phyloP scores from a whole-genome alignment of 2,329 filamentous ascomycete species.

The Sporothrix schenckii region DNA sequence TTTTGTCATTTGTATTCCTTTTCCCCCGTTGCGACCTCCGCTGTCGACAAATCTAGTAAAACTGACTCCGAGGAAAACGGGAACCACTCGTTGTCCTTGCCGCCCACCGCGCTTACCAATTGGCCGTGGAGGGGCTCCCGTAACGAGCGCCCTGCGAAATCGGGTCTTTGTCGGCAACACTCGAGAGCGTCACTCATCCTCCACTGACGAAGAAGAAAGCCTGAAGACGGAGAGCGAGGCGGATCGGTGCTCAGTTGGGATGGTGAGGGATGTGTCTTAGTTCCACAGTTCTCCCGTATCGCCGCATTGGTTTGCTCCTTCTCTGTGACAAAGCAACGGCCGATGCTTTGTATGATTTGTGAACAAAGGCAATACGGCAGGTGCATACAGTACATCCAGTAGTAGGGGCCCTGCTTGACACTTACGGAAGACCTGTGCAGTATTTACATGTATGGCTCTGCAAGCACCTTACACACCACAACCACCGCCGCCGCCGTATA shows the following conservation, averaged over 20 bases:
- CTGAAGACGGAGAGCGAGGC: not conserved
- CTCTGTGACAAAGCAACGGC: conserved; percentile 7
- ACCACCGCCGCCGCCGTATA: not conserved
- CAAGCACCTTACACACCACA: conserved; percentile 2
- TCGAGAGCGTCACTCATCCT: not conserved
- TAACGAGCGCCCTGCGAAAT: conserved; percentile 23
- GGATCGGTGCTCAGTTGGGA: not conserved
- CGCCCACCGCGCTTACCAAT: conserved; percentile 29
- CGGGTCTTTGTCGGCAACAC: conserved; percentile 26
- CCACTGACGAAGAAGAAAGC: not conserved
- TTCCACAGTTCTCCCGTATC: not conserved
- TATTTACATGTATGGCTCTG: not conserved
- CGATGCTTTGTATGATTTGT: conserved; percentile 10
- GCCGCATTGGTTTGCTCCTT: not conserved
- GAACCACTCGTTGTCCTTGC: not conserved
- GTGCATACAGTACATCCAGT: not conserved
- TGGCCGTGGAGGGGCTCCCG: conserved; percentile 5
- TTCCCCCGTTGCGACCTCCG: not conserved
- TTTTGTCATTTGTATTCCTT: not conserved
- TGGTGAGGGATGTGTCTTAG: not conserved
- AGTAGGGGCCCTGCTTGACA: conserved; percentile 4
- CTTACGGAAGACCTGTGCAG: not conserved
- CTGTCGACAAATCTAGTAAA: not conserved
- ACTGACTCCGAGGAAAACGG: not conserved
- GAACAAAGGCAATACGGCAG: not conserved